phyloP scores from a whole-genome alignment of 1,284 basidiomycete species.

The Sparassis latifolia region DNA sequence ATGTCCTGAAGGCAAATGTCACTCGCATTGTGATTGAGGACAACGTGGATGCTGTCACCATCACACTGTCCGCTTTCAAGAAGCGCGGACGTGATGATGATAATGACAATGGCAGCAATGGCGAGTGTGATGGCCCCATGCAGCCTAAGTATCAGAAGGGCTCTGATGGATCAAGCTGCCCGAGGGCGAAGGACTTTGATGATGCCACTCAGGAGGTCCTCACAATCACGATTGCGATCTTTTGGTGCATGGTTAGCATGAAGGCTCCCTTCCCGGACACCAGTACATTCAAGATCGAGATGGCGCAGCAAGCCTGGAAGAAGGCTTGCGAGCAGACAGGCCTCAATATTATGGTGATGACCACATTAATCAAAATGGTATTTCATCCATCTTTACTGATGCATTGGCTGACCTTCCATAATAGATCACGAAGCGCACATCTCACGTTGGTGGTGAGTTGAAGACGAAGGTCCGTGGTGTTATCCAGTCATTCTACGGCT shows the following conservation, averaged over 20 bases:
- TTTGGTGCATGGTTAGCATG: background rate
- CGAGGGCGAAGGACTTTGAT: background rate
- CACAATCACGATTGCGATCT: background rate
- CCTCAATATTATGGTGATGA: background rate
- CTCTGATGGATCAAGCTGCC: background rate
- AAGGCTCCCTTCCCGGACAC: background rate
- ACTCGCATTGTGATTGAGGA: too few relatives aligned
- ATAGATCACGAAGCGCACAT: background rate
- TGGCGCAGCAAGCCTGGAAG: background rate
- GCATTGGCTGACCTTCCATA: background rate
- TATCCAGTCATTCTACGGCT: background rate
- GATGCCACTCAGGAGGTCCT: background rate
- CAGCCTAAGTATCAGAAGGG: background rate
- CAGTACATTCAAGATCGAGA: background rate
- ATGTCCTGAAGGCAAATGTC: too few relatives aligned
- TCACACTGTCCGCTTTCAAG: background rate
- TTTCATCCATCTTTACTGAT: background rate
- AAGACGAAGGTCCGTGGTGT: background rate
- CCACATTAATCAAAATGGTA: background rate
- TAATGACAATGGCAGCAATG: background rate
- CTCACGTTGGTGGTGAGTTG: background rate
- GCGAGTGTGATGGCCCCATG: background rate
- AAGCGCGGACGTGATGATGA: background rate
- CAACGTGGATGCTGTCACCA: too few relatives aligned
- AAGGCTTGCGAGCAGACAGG: background rate